Evolutionary conservation across 2,329 filamentous ascomycete genomes (phyloP), one percentile per base, ranked within the genome.

Genomic region (Pyrenophora teres): DNA sequence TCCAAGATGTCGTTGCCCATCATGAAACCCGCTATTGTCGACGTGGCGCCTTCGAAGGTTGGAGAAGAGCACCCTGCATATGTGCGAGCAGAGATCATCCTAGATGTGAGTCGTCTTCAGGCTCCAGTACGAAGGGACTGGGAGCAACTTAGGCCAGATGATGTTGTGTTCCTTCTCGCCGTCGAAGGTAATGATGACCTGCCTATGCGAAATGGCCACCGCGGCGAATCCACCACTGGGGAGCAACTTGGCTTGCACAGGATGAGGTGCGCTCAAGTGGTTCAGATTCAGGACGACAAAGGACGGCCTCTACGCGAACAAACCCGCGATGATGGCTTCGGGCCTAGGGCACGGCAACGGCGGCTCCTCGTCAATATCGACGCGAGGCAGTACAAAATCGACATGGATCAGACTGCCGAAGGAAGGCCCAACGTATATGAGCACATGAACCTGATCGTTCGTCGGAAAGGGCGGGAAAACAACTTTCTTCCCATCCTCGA

Each of bases 401-500:
- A 99, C 73, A 86, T 85, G 59, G 86, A 89, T 55, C 81, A 79
- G 45, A 77, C 82, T 32, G 78, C 83, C 8, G 79, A 81, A 52
- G 88, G 87, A n/a, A 88, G 89, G 64, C 79, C 83, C 0, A 88
- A 96, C 64, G 80, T 95, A 4, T 97, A 97, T 72, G 87, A 90
- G 39, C 81, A 81, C 30, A 86, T 99, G 67, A 99, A 99, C 67
- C 76, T 97, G 35, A 78, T 99, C 47, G 82, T 96, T 44, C 87
- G 94, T 51, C 84, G 94, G 62, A 87, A 85, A 69, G 87, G 90
- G 23, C 83, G 92, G 53, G 94, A 99, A 74, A 99, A 99, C 76
- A 99, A 99, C 74, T 99, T 99, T 80, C 95, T 90, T 68, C 87
- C 92, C 8, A 87, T 99, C 8, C 80, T 99, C 31, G 90, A 97